phyloP scores from a whole-genome alignment of 768 basidiomycete species.

The Postia placenta region DNA sequence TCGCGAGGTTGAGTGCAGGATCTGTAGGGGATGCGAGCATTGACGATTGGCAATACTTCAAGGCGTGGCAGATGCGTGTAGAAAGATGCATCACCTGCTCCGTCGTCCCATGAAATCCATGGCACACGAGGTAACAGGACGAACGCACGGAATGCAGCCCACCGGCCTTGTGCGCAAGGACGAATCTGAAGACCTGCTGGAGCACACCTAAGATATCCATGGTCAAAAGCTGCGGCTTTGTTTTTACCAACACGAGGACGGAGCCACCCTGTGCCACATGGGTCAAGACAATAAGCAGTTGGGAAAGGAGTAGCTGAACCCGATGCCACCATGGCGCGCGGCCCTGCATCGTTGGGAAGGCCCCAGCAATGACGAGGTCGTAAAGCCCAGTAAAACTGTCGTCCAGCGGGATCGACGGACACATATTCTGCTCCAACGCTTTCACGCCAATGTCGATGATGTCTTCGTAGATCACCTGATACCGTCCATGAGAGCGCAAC shows the following conservation, averaged over 20 bases:
- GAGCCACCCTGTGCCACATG: constrained; percentile 7
- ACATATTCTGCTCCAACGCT: background rate
- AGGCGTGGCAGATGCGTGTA: no score
- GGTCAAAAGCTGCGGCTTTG: constrained; percentile 7
- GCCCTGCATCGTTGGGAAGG: constrained; percentile 6
- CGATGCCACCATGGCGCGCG: background rate
- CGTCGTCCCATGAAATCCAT: constrained; percentile 3
- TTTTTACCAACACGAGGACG: constrained; percentile 6
- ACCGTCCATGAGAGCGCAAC: background rate
- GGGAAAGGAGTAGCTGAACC: constrained; percentile 2
- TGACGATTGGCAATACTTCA: no score
- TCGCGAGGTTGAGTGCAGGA: no score
- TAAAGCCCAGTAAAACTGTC: background rate
- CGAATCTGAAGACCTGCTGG: constrained; percentile 1
- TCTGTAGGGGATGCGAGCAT: no score
- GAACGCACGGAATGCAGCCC: constrained; percentile 3
- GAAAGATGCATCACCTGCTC: no score
- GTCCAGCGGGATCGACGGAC: background rate
- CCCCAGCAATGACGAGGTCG: constrained; percentile 13
- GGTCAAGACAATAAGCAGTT: constrained; percentile 8
- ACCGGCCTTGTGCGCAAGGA: constrained; percentile 2
- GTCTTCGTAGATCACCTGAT: constrained; percentile 4
- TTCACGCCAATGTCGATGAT: constrained; percentile 2
- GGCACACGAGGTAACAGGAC: constrained; percentile 13
- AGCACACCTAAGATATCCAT: constrained; percentile 9